These are phyloP conservation scores for Pascua sp. DNA, from an alignment of 1,284 basidiomycete genomes.

Conservation along the genomic window DNA sequence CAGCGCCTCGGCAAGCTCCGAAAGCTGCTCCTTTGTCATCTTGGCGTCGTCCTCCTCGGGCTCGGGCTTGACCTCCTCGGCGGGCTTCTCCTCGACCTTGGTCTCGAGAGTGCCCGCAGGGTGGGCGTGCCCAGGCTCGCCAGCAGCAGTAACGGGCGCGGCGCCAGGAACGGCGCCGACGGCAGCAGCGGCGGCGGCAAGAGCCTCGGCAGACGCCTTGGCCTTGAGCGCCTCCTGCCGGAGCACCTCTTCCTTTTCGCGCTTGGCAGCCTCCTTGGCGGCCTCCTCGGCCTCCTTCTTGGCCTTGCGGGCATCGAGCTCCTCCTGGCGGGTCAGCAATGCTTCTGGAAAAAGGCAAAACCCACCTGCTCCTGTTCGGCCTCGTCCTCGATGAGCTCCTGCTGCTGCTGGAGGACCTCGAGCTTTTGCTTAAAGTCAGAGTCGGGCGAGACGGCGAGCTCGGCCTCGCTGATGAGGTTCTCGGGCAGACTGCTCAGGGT, in stretches of 20 bases:
- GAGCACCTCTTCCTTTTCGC: conserved; percentile 35
- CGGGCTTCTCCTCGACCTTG: conserved; percentile 11
- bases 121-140: not conserved
- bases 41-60: conserved; percentile 65
- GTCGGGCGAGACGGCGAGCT: conserved; percentile 82
- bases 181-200: conserved; percentile 43
- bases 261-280: conserved; percentile 64
- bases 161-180: conserved; percentile 70
- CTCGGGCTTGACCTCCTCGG: conserved; percentile 20
- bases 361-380: conserved; percentile 81
- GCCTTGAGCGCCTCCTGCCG: not conserved
- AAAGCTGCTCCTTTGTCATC: conserved; percentile 96
- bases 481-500: conserved; percentile 92
- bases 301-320: conserved; percentile 82
- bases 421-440: conserved; percentile 97
- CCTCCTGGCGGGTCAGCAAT: conserved; percentile 54
- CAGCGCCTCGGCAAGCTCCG: conserved; percentile 88
- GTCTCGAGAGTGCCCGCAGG: conserved; percentile 1
- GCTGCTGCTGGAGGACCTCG: conserved; percentile 95
- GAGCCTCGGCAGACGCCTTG: not conserved
- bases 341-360: conserved; percentile 10
- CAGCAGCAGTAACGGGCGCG: conserved; percentile 58
- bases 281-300: conserved; percentile 63
- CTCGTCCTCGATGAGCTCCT: conserved; percentile 98
- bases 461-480: conserved; percentile 92